phyloP scores from a whole-genome alignment of 2,329 filamentous ascomycete species.

The Paecilomyces dactylethromorphus region DNA sequence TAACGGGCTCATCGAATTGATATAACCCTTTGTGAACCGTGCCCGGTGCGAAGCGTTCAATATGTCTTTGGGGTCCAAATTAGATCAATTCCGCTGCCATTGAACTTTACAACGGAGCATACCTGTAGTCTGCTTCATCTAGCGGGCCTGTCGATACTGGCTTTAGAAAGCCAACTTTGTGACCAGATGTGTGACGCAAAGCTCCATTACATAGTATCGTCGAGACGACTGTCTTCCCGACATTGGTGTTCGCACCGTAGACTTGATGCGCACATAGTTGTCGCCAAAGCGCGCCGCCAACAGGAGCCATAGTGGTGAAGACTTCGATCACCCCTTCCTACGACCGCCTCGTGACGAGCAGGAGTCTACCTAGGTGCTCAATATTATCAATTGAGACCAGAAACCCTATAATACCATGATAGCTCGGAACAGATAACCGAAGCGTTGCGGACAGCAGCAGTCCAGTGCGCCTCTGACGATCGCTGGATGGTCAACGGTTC shows the following conservation, averaged over 20 bases:
- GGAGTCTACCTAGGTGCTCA: background rate
- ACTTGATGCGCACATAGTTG: conserved; percentile 65
- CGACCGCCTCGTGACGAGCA: background rate
- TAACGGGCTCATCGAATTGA: conserved; percentile 67
- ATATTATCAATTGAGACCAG: background rate
- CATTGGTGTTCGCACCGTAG: conserved; percentile 77
- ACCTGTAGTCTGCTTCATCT: conserved; percentile 66
- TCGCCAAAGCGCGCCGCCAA: conserved; percentile 60
- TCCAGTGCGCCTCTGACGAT: background rate
- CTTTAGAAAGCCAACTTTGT: conserved; percentile 63
- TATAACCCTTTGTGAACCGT: conserved; percentile 58
- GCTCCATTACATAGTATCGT: conserved; percentile 64
- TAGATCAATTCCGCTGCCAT: background rate
- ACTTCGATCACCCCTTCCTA: background rate
- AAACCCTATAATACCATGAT: background rate
- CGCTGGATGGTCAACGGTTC: background rate
- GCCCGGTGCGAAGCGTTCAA: conserved; percentile 52
- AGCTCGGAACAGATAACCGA: background rate
- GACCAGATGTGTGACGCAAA: conserved; percentile 33
- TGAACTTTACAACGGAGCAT: conserved; percentile 11
- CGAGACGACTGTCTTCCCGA: conserved; percentile 77
- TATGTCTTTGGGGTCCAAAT: conserved; percentile 45
- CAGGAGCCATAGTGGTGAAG: conserved; percentile 35
- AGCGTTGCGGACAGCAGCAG: background rate
- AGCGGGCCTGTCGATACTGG: conserved; percentile 71